These are phyloP conservation scores for Perilla frutescens DNA, from an alignment of 257 asterid genomes.

Conservation along the genomic window DNA sequence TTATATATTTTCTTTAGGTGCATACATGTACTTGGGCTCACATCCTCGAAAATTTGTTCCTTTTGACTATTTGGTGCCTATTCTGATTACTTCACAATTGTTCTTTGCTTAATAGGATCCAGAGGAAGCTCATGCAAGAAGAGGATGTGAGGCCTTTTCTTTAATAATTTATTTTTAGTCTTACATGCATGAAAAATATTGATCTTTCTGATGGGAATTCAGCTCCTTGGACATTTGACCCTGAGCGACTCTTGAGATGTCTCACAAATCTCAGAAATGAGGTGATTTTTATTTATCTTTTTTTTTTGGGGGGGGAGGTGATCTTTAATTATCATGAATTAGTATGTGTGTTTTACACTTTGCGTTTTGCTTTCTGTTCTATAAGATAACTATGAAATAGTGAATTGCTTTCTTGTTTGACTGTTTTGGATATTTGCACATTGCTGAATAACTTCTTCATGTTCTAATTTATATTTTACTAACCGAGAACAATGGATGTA, in stretches of 20 bases:
- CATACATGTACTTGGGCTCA: constrained; percentile 2
- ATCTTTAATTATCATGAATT: constrained; percentile 32
- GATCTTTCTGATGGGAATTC: constrained; percentile 45
- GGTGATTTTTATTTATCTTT: constrained; percentile 47
- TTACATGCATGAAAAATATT: constrained; percentile 27
- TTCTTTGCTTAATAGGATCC: constrained; percentile 69
- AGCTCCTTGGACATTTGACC: constrained; percentile 98
- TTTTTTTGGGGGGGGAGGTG: constrained; percentile 45
- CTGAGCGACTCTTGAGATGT: constrained; percentile 68
- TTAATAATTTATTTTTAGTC: constrained; percentile 18
- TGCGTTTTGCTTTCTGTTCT: constrained; percentile 8
- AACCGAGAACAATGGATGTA: background rate
- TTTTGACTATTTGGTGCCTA: constrained; percentile 4
- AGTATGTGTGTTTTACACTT: background rate
- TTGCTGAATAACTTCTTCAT: background rate
- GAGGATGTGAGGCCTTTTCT: constrained; percentile 73
- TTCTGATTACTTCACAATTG: constrained; percentile 37
- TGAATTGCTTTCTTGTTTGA: constrained; percentile 20
- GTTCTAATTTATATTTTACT: background rate
- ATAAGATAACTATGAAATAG: constrained; percentile 9
- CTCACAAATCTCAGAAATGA: constrained; percentile 63
- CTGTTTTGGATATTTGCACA: constrained; percentile 7
- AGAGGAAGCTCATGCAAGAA: constrained; percentile 93
- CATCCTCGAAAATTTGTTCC: constrained; percentile 1
- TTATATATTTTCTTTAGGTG: background rate